These are phyloP conservation scores for Echinochloa phyllopogon DNA, from an alignment of 176 grass and related monocot genomes.

Conservation along the genomic window DNA sequence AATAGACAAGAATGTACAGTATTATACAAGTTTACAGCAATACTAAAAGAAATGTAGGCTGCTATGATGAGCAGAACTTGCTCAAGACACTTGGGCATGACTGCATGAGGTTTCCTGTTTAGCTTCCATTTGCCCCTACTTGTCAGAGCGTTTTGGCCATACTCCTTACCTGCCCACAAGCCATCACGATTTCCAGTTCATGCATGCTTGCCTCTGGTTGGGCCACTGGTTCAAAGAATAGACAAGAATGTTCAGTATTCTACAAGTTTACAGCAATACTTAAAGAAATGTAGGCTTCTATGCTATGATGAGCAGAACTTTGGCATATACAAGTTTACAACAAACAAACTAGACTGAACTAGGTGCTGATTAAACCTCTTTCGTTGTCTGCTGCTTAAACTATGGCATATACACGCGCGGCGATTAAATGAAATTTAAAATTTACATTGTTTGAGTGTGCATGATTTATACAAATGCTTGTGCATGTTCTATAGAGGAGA, in stretches of 20 bases:
- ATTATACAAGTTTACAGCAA: background rate
- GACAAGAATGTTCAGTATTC: background rate
- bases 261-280: background rate
- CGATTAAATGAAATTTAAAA: background rate
- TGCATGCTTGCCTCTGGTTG: background rate
- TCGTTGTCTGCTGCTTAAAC: background rate
- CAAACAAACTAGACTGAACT: background rate
- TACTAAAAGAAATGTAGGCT: background rate
- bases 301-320: background rate
- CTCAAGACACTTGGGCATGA: background rate
- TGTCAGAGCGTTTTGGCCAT: background rate
- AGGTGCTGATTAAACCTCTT: background rate
- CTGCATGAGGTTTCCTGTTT: background rate
- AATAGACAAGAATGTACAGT: background rate
- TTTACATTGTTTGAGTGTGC: constrained; percentile 18
- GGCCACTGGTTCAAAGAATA: background rate
- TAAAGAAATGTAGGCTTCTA: background rate
- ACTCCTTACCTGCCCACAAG: background rate
- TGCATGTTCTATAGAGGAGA: background rate
- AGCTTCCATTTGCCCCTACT: background rate
- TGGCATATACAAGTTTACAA: no score
- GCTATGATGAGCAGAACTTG: background rate
- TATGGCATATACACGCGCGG: background rate
- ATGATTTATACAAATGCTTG: background rate
- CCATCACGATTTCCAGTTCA: background rate